Evolutionary conservation across 768 basidiomycete genomes (phyloP).

Genomic region (Boletus rubroflammeus): DNA sequence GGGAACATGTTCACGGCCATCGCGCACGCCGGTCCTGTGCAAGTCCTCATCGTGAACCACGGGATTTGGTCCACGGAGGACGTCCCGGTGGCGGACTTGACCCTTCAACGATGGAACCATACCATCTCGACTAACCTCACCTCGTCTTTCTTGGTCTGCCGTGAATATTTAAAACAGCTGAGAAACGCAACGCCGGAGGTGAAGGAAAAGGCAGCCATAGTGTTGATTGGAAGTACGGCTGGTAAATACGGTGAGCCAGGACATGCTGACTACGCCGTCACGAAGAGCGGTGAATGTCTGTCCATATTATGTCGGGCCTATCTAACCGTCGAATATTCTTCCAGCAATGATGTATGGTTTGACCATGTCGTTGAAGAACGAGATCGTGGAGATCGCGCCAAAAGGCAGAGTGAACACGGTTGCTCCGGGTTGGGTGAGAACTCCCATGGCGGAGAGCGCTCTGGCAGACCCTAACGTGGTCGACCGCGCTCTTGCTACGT

Average conservation of each 20-base stretch:
- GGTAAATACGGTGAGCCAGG: slow-evolving; percentile 72
- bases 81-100: slow-evolving; percentile 52
- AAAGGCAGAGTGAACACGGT: slow-evolving; percentile 67
- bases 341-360: slow-evolving; percentile 73
- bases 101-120: slow-evolving; percentile 57
- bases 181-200: slow-evolving; percentile 33
- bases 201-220: slow-evolving; percentile 55
- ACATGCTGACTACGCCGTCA: slow-evolving; percentile 62
- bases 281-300: slow-evolving; percentile 55
- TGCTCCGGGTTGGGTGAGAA: slow-evolving; percentile 66
- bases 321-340: not conserved
- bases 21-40: slow-evolving; percentile 44
- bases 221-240: slow-evolving; percentile 67
- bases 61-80: slow-evolving; percentile 47
- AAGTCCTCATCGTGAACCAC: slow-evolving; percentile 61
- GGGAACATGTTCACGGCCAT: slow-evolving; percentile 43
- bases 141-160: slow-evolving; percentile 61
- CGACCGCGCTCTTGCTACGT: slow-evolving; percentile 68
- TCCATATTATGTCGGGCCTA: not conserved
- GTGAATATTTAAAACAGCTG: slow-evolving; percentile 54
- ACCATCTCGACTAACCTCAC: slow-evolving; percentile 65
- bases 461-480: slow-evolving; percentile 52
- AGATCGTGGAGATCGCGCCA: slow-evolving; percentile 74
- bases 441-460: slow-evolving; percentile 57
- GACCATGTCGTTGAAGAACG: slow-evolving; percentile 67